These are phyloP conservation scores for Raddia guianensis DNA, from an alignment of 176 grass and related monocot species.

Conservation along the genomic window DNA sequence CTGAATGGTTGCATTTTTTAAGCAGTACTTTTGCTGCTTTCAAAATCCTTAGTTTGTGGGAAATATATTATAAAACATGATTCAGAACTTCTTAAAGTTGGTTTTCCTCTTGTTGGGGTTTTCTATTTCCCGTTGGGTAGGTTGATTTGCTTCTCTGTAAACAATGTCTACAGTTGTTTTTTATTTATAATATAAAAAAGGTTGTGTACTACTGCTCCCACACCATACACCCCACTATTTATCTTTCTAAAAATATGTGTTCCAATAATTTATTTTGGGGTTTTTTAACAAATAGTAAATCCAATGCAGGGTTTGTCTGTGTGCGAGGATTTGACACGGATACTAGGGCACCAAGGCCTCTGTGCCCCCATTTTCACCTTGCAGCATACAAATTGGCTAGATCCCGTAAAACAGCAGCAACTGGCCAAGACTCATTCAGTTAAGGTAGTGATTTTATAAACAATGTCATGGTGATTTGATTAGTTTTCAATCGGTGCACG, in stretches of 20 bases:
- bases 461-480: constrained; percentile 26
- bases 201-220: background rate
- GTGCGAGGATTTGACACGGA: constrained; percentile 81
- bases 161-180: background rate
- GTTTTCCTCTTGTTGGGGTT: background rate
- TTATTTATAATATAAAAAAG: background rate
- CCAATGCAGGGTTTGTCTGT: constrained; percentile 83
- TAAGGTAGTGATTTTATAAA: constrained; percentile 23
- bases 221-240: background rate
- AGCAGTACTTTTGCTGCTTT: background rate
- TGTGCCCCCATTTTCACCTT: constrained; percentile 75
- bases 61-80: constrained; percentile 1
- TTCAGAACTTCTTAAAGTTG: background rate
- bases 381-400: constrained; percentile 57
- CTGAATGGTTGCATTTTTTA: background rate
- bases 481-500: constrained; percentile 38
- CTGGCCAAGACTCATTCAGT: constrained; percentile 29
- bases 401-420: constrained; percentile 37
- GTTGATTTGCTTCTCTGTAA: background rate
- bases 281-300: constrained; percentile 13
- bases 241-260: background rate
- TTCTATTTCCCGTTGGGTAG: background rate
- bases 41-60: background rate
- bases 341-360: constrained; percentile 72
- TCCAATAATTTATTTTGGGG: constrained; percentile 19